These are phyloP conservation scores for Polytrichum commune DNA, from an alignment of 225 moss, liverwort and hornwort species.

Conservation along the genomic window DNA sequence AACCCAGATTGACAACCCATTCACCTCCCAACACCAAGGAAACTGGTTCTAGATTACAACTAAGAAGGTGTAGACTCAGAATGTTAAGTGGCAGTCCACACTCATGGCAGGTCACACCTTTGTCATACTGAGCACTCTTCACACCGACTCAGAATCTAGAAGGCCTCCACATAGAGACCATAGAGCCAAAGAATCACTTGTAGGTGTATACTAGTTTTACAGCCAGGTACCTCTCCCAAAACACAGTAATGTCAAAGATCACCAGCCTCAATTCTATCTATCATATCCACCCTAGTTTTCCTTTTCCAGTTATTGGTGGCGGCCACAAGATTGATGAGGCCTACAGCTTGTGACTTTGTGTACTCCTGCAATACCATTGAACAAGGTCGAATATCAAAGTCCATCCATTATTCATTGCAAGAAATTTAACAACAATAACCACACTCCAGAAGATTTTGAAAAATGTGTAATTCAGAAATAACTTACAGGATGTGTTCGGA, in stretches of 20 bases:
- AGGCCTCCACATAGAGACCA: conserved; percentile 4
- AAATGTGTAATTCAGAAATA: background rate
- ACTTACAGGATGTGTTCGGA: conserved; percentile 96
- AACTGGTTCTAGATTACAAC: no score
- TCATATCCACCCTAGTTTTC: conserved; percentile 79
- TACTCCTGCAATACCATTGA: conserved; percentile 65
- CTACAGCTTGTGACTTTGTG: conserved; percentile 79
- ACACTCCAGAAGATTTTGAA: background rate
- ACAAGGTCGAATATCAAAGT: background rate
- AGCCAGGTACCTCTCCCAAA: conserved; percentile 26
- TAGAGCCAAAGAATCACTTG: conserved; percentile 22
- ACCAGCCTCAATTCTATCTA: conserved; percentile 87
- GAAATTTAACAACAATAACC: background rate
- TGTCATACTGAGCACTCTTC: background rate
- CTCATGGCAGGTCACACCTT: background rate
- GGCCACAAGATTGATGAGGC: conserved; percentile 92
- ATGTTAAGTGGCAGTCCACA: conserved; percentile 1
- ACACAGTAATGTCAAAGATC: conserved; percentile 46
- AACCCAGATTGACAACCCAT: no score
- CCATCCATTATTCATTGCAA: background rate
- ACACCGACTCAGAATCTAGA: background rate
- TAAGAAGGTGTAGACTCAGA: no score
- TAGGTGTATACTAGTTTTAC: conserved; percentile 37
- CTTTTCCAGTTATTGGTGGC: conserved; percentile 89
- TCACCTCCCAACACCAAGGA: no score